Conservation (phyloP, 1,284 basidiomycete species). For the Irpex lacteus region DNA sequence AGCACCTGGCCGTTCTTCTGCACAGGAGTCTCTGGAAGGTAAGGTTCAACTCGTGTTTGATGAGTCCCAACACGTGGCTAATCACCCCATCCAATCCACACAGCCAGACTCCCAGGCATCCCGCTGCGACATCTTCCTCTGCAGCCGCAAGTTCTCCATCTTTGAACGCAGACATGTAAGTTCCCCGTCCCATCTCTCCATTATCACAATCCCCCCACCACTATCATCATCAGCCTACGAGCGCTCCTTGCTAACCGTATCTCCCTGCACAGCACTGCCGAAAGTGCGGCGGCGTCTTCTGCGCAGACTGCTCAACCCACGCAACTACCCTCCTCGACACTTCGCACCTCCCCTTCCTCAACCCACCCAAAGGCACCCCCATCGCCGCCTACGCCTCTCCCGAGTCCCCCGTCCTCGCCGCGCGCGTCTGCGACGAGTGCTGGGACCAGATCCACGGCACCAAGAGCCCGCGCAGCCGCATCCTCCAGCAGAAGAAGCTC, state of each 20-base stretch:
- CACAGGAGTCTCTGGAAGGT: constrained; percentile 73
- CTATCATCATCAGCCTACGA: background rate
- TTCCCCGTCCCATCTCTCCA: constrained; percentile 15
- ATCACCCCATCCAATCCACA: constrained; percentile 9
- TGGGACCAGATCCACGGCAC: constrained; percentile 65
- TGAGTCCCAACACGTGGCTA: constrained; percentile 22
- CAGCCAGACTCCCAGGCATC: constrained; percentile 61
- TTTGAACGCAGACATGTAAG: constrained; percentile 71
- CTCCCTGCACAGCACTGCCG: constrained; percentile 59
- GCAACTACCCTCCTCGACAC: constrained; percentile 63
- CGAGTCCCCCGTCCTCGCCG: constrained; percentile 45
- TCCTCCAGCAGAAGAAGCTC: constrained; percentile 36
- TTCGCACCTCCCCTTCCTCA: constrained; percentile 61
- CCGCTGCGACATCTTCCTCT: constrained; percentile 69
- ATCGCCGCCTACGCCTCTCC: constrained; percentile 54
- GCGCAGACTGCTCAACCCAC: constrained; percentile 53
- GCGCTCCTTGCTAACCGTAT: constrained; percentile 21
- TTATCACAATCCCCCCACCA: constrained; percentile 5
- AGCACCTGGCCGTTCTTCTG: constrained; percentile 75
- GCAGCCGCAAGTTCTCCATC: constrained; percentile 58
- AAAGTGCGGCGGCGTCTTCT: constrained; percentile 78
- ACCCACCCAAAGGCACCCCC: constrained; percentile 64
- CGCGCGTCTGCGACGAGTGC: constrained; percentile 71
- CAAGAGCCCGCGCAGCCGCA: constrained; percentile 32
- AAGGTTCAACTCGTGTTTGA: constrained; percentile 18